phyloP scores from a whole-genome alignment of 2,329 filamentous ascomycete genomes.

The Penicillium sp. region DNA sequence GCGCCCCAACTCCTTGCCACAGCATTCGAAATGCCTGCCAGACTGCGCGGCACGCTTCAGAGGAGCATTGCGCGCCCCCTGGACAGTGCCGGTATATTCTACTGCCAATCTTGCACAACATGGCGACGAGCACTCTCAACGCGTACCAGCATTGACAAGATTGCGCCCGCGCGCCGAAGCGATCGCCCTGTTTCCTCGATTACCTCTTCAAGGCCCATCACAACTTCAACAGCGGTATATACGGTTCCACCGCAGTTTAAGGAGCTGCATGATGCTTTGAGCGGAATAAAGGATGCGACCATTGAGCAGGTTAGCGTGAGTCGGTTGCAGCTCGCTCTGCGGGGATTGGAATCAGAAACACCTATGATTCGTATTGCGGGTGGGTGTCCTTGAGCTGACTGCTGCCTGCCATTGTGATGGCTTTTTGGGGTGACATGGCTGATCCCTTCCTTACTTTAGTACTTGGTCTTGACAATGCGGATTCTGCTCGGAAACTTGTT shows the following conservation, averaged over 20 bases:
- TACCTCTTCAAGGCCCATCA: slow-evolving; percentile 35
- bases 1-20: neutral
- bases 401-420: neutral
- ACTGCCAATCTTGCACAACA: slow-evolving; percentile 44
- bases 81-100: slow-evolving; percentile 29
- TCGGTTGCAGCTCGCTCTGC: slow-evolving; percentile 58
- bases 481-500: slow-evolving; percentile 60
- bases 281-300: slow-evolving; percentile 52
- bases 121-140: slow-evolving; percentile 35
- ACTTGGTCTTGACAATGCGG: slow-evolving; percentile 51
- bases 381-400: slow-evolving; percentile 23
- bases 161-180: slow-evolving; percentile 11
- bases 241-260: slow-evolving; percentile 55
- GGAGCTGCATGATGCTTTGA: slow-evolving; percentile 56
- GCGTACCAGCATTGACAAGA: slow-evolving; percentile 20
- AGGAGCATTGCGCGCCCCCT: slow-evolving; percentile 34
- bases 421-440: neutral
- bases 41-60: slow-evolving; percentile 36
- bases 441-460: slow-evolving; percentile 33
- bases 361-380: slow-evolving; percentile 59
- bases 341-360: slow-evolving; percentile 56
- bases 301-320: slow-evolving; percentile 59
- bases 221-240: slow-evolving; percentile 15
- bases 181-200: slow-evolving; percentile 7
- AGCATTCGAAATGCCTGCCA: slow-evolving; percentile 38